Evolutionary conservation across 2,329 filamentous ascomycete genomes (phyloP), one percentile per base, ranked within the genome.

Genomic region (Teratosphaeria epicoccoides): DNA sequence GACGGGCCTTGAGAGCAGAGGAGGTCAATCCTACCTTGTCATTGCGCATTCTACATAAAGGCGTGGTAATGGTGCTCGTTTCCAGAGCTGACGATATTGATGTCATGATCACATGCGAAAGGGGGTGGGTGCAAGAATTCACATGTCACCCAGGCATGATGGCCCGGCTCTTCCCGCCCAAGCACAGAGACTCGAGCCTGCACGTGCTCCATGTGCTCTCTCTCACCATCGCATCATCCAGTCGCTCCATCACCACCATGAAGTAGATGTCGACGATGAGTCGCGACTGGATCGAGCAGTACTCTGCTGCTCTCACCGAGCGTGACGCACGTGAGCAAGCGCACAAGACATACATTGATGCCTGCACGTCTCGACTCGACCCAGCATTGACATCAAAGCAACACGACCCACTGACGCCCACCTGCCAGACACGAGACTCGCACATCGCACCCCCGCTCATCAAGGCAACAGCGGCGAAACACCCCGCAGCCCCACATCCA

Each of bases 221-320:
- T n/a, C 23, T 11, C 11, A 10, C 23, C 40, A 44, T 24, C 9
- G n/a, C n/a, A 10, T n/a, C n/a, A 44, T 44, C 40, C 17, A 44
- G 40, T 22, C 17, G n/a, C 11, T n/a, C 40, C 9, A n/a, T 11
- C 17, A 24, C 10, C 3, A 23, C 2, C 17, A 6, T 24, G 2
- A n/a, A 5, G 20, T 7, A 9, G 24, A 45, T 11, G 24, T 24
- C 9, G 6, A 7, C 1, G 12, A 82, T 82, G 79, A 76, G 81
- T 57, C n/a, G n/a, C n/a, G 80, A 79, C 73, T 94, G 90, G 87
- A 80, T 84, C 63, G 82, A 87, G 59, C 86, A 94, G 63, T 96
- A 95, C 68, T 76, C 87, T 56, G 75, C 80, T 55, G 84, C 85
- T 58, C 76, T 97, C 58, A 78, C 82, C 60, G 83, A 85, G 62